phyloP scores from a whole-genome alignment of 2,329 filamentous ascomycete species.

The Nigrospora oryzae region DNA sequence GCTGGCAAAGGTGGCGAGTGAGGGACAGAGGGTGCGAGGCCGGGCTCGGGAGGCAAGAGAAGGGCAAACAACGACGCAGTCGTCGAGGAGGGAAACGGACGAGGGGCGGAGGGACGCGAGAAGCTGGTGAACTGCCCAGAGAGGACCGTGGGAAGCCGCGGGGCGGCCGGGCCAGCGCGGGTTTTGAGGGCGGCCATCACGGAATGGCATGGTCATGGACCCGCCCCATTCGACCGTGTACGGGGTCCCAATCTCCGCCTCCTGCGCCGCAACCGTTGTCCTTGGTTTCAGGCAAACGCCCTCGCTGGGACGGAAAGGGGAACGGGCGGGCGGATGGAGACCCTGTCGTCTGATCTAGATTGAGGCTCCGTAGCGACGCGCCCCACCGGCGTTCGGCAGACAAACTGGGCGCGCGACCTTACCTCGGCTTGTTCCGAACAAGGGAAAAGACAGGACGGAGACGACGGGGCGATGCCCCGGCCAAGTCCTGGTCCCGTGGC shows the following conservation, averaged over 20 bases:
- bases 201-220: too few relatives aligned
- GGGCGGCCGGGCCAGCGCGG: too few relatives aligned
- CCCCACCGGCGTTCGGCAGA: not conserved
- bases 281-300: not conserved
- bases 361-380: not conserved
- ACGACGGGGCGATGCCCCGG: not conserved
- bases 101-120: not conserved
- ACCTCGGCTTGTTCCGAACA: not conserved
- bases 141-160: too few relatives aligned
- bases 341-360: constrained; percentile 1
- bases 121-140: not conserved
- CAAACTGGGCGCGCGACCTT: not conserved
- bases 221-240: not conserved
- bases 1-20: not conserved
- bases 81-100: not conserved
- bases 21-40: not conserved
- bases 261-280: not conserved
- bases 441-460: not conserved
- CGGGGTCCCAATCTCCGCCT: not conserved
- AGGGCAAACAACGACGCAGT: not conserved
- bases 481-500: not conserved
- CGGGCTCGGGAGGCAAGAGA: not conserved
- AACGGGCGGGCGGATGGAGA: not conserved
- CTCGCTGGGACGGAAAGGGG: not conserved
- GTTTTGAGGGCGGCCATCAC: too few relatives aligned